Evolutionary conservation across 2,329 filamentous ascomycete genomes (phyloP).

Genomic region (Colletotrichum tanaceti): DNA sequence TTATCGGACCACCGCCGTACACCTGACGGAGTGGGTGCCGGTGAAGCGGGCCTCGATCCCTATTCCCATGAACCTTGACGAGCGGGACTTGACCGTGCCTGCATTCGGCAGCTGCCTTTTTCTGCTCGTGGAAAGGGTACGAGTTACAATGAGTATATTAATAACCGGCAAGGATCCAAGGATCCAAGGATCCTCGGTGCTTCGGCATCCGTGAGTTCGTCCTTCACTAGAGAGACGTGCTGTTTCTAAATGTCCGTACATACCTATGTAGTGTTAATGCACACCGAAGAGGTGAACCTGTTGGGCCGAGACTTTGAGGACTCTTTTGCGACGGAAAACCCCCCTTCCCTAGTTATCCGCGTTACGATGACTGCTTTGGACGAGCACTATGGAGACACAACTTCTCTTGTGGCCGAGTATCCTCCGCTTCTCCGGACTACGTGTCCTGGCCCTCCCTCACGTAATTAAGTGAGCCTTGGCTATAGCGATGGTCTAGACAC

Average conservation of each 20-base stretch:
- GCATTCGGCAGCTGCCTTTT: background rate
- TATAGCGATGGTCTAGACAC: slow-evolving; percentile 1
- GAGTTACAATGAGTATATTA: too few species aligned
- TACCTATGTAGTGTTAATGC: too few species aligned
- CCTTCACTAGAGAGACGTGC: too few species aligned
- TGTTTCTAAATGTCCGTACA: too few species aligned
- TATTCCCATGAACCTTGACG: background rate
- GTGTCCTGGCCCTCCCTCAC: background rate
- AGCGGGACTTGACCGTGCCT: background rate
- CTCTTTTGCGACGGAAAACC: background rate
- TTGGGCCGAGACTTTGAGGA: background rate
- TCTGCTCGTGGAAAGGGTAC: background rate
- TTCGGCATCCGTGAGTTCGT: too few species aligned
- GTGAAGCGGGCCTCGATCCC: too few species aligned
- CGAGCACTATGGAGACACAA: too few species aligned
- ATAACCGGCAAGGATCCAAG: too few species aligned
- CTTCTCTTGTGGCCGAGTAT: background rate
- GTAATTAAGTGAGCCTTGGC: slow-evolving; percentile 8
- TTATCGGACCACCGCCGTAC: too few species aligned
- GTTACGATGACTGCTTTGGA: too few species aligned
- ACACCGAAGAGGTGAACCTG: too few species aligned
- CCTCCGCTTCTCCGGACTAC: background rate
- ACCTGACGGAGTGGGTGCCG: too few species aligned
- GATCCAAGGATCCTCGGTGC: background rate
- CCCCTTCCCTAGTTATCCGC: background rate